Evolutionary conservation across 1,284 basidiomycete species (phyloP), one percentile per base, ranked within the genome.

Genomic region (Tilletia setariae): DNA sequence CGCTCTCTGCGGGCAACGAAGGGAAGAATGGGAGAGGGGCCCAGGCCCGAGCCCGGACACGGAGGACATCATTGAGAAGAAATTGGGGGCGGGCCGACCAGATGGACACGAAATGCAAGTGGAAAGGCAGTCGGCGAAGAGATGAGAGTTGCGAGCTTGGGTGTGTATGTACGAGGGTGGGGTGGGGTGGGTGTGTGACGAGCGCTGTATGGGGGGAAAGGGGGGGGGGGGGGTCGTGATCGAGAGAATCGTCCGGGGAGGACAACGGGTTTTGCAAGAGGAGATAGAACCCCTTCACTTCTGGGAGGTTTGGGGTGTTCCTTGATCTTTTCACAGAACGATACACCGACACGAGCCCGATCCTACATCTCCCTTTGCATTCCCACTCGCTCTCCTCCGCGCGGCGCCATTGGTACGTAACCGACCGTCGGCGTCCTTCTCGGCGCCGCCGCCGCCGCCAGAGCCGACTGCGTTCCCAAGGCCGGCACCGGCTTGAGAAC

Each of bases 401-500:
- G 43, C 43, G 43, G 11, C 43, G 43, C 43, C 43, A 19, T 44
- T 11, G 43, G 43, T 19, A 9, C 53, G 23, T 59, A 30, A 59
- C 23, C 53, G n/a, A 8, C 47, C 47, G n/a, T 49, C 47, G n/a
- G 9, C 53, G 32, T 59, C 53, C 25, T 59, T 59, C 53, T 59
- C 53, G 23, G 23, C 53, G 1, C 53, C 53, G 23, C 9, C 7
- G 8, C n/a, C 53, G 6, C 7, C 53, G 19, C n/a, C 53, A 4
- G 19, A 16, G 6, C 19, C 53, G 19, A 23, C 53, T 9, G 11
- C 8, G 16, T 13, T 9, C 9, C 53, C 53, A 28, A 9, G 23
- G 23, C 23, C 16, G 15, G 15, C 49, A 11, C 53, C 53, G 23
- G 23, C 21, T 28, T 59, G 53, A 4, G 53, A 59, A 23, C 77